These are phyloP conservation scores for Nannochloris sp. DNA, from an alignment of 139 green algal species.

Conservation along the genomic window DNA sequence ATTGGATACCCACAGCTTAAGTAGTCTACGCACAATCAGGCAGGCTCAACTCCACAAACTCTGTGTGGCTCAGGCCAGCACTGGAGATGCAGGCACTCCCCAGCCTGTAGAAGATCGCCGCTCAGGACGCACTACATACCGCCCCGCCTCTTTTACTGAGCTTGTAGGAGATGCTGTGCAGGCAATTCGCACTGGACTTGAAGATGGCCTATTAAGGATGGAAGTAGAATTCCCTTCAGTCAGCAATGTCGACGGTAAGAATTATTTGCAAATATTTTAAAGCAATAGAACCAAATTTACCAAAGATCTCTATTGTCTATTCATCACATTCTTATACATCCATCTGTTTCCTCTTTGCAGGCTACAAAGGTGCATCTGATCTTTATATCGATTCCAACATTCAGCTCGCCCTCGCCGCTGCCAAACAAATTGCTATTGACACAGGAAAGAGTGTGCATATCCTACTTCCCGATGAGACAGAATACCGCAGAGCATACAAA, in stretches of 20 bases:
- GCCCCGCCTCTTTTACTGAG: slow-evolving; percentile 58
- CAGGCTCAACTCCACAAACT: too few species aligned
- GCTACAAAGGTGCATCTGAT: slow-evolving; percentile 79
- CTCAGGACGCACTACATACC: slow-evolving; percentile 58
- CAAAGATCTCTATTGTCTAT: too few species aligned
- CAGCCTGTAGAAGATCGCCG: slow-evolving; percentile 5
- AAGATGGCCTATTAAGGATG: slow-evolving; percentile 53
- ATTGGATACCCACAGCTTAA: too few species aligned
- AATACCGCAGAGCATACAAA: slow-evolving; percentile 66
- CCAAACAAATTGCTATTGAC: slow-evolving; percentile 34
- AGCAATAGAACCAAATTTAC: background rate
- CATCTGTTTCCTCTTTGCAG: slow-evolving; percentile 29
- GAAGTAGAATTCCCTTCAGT: slow-evolving; percentile 89
- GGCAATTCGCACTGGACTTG: slow-evolving; percentile 48
- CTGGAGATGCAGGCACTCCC: too few species aligned
- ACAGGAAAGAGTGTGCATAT: slow-evolving; percentile 63
- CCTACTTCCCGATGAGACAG: slow-evolving; percentile 70
- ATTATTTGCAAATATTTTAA: background rate
- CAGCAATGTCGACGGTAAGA: slow-evolving; percentile 51
- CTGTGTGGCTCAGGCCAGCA: too few species aligned
- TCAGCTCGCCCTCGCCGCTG: slow-evolving; percentile 71
- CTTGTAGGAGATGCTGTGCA: slow-evolving; percentile 63
- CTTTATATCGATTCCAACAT: slow-evolving; percentile 86
- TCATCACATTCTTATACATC: background rate
- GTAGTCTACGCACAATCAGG: too few species aligned